Conservation (phyloP, 352 stramenopile species). For the Globisporangium emineosum region DNA sequence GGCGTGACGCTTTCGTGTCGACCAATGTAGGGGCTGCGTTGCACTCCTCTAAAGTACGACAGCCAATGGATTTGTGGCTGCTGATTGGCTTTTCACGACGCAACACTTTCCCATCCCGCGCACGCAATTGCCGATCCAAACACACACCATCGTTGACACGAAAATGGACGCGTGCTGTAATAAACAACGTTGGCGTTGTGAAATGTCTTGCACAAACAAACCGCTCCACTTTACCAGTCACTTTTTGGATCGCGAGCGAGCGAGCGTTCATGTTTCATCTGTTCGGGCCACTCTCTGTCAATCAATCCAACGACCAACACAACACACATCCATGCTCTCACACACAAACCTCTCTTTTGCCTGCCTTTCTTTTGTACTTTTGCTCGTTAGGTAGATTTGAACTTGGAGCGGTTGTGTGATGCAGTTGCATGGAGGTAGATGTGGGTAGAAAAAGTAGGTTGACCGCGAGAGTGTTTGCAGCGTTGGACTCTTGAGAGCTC, state of each 20-base stretch:
- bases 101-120: neutral
- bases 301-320: neutral
- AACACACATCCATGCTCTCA: neutral
- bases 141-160: conserved; percentile 1
- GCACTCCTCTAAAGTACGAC: neutral
- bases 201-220: neutral
- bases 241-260: too few relatives aligned
- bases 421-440: conserved; percentile 5
- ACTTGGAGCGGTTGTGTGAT: neutral
- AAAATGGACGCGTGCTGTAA: neutral
- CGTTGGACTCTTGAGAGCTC: conserved; percentile 4
- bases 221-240: neutral
- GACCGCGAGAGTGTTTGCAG: neutral
- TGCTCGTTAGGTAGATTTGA: neutral
- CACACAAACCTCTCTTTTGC: neutral
- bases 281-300: neutral
- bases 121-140: neutral
- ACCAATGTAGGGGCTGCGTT: neutral
- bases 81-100: conserved; percentile 1
- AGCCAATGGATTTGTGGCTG: neutral
- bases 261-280: neutral
- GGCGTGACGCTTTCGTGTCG: conserved; percentile 8
- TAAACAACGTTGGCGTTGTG: too few relatives aligned
- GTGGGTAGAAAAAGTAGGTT: conserved; percentile 9
- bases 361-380: neutral